Conservation (phyloP, 441 rosid species). For the Eruca vesicaria region DNA sequence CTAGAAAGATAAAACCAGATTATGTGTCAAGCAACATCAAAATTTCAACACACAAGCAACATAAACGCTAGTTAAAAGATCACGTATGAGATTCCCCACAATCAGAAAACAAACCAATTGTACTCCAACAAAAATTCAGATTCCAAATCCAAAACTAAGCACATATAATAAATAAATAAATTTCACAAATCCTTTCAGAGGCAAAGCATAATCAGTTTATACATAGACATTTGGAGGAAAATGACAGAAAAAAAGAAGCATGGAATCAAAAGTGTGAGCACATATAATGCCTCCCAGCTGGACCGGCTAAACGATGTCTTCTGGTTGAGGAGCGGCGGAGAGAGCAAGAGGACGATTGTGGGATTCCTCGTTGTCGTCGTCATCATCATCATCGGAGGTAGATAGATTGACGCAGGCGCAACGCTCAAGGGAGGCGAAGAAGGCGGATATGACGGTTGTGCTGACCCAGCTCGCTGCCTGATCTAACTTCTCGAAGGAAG, state of each 20-base stretch:
- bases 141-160: background rate
- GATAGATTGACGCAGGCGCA: slow-evolving; percentile 86
- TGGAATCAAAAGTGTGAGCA: background rate
- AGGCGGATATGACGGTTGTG: slow-evolving; percentile 70
- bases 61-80: background rate
- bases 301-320: too few species aligned
- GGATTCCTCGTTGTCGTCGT: slow-evolving; percentile 41
- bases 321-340: too few species aligned
- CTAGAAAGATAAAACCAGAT: background rate
- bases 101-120: background rate
- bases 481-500: slow-evolving; percentile 76
- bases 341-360: slow-evolving; percentile 63
- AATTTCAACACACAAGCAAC: background rate
- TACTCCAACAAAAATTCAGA: background rate
- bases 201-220: background rate
- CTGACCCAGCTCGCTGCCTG: slow-evolving; percentile 81
- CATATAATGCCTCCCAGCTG: background rate
- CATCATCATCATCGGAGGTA: slow-evolving; percentile 63
- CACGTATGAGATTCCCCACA: background rate
- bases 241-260: background rate
- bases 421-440: slow-evolving; percentile 83
- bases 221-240: background rate
- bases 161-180: too few species aligned
- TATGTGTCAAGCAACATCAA: background rate
- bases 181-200: background rate